Evolutionary conservation across 306 rosid species (phyloP).

Genomic region (Rubus parviflorus): DNA sequence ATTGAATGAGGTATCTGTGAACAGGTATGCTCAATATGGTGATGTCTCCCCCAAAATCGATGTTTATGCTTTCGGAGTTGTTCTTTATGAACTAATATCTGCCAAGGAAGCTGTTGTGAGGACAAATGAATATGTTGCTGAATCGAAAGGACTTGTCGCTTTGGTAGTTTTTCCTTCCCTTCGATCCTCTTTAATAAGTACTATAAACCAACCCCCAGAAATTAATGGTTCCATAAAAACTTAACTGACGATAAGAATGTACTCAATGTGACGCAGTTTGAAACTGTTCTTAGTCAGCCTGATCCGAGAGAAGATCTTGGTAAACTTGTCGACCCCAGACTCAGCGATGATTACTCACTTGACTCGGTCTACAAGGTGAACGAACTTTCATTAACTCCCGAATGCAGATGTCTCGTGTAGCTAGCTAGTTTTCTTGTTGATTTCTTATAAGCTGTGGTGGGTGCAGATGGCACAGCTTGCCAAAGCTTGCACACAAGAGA

Average conservation of each 20-base stretch:
- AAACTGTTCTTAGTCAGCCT: constrained; percentile 44
- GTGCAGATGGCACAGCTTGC: constrained; percentile 68
- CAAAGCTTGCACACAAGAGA: constrained; percentile 70
- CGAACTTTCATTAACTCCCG: constrained; percentile 11
- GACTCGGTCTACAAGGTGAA: constrained; percentile 59
- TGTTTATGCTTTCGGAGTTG: constrained; percentile 80
- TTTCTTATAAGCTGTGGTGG: not conserved
- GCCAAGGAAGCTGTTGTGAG: constrained; percentile 62
- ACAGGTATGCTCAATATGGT: constrained; percentile 73
- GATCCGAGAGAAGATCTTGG: constrained; percentile 50
- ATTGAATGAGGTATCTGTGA: constrained; percentile 17
- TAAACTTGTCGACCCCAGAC: constrained; percentile 51
- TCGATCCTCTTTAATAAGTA: not conserved
- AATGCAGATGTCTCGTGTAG: not conserved
- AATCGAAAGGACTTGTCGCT: constrained; percentile 61
- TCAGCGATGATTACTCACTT: constrained; percentile 45
- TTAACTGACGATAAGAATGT: not conserved
- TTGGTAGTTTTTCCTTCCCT: constrained; percentile 45
- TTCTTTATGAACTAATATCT: constrained; percentile 61
- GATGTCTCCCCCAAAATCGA: constrained; percentile 62
- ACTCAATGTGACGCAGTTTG: constrained; percentile 55
- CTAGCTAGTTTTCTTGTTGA: not conserved
- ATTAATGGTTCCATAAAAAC: not conserved
- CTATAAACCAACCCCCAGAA: not conserved
- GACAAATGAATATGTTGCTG: constrained; percentile 44